Percentiles rank a stretch among this genome's conserved stretches.
phyloP scores from a whole-genome alignment of 352 stramenopile genomes.

The Globisporangium cederbergense region DNA sequence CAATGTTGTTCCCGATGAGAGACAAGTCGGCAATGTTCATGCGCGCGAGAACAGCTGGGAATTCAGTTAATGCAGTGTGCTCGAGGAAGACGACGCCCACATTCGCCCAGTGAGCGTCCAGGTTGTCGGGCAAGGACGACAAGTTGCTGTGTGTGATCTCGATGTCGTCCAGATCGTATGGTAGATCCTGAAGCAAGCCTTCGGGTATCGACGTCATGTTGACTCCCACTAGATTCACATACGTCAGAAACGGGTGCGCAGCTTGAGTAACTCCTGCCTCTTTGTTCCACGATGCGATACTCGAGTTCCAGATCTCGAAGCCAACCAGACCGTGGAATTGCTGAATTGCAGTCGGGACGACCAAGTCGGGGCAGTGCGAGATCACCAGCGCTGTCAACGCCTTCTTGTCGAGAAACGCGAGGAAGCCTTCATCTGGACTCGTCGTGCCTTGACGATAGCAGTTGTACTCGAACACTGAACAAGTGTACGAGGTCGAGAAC shows the following conservation, averaged over 20 bases:
- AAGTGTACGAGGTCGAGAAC: conserved; percentile 25
- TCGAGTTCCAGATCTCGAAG: conserved; percentile 31
- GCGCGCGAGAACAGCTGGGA: background rate
- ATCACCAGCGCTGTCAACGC: conserved; percentile 22
- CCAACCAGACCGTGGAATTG: conserved; percentile 20
- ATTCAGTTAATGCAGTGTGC: background rate
- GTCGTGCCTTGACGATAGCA: conserved; percentile 20
- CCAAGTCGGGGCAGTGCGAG: conserved; percentile 23
- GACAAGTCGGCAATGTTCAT: conserved; percentile 7
- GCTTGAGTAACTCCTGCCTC: conserved; percentile 17
- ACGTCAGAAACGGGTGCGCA: conserved; percentile 13
- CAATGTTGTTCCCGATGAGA: conserved; percentile 7
- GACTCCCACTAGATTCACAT: conserved; percentile 1
- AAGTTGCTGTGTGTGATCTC: conserved; percentile 14
- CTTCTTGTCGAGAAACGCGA: conserved; percentile 19
- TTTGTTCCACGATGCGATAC: conserved; percentile 21
- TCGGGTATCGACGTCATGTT: conserved; percentile 12
- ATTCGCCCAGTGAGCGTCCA: background rate
- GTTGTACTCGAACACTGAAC: conserved; percentile 28
- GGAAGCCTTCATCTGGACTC: conserved; percentile 11
- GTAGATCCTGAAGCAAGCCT: conserved; percentile 11
- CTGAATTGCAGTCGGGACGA: conserved; percentile 20
- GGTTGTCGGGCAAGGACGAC: conserved; percentile 1
- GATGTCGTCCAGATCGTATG: conserved; percentile 7
- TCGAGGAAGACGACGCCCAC: conserved; percentile 5